These are phyloP conservation scores for Monosporascus cannonballus DNA, from an alignment of 2,329 filamentous ascomycete species.

Conservation along the genomic window DNA sequence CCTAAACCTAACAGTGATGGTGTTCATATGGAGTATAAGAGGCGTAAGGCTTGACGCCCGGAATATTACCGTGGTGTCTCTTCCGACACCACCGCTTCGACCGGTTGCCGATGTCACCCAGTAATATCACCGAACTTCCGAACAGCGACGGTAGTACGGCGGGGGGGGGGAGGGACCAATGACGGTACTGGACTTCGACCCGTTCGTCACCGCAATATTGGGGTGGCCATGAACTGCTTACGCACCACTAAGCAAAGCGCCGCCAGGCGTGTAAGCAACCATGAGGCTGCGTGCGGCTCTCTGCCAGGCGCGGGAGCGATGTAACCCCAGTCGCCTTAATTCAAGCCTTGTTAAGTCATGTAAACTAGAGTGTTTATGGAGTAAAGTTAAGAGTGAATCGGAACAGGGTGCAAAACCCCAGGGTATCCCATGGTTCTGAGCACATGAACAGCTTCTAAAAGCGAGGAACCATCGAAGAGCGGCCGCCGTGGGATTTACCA, in stretches of 20 bases:
- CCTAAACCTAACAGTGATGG: not conserved
- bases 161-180: not conserved
- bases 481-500: too few relatives aligned
- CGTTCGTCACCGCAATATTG: not conserved
- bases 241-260: not conserved
- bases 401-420: too few relatives aligned
- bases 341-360: too few relatives aligned
- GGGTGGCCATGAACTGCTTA: not conserved
- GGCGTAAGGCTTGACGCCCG: not conserved
- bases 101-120: not conserved
- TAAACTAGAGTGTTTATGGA: too few relatives aligned
- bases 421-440: too few relatives aligned
- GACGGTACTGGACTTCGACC: not conserved
- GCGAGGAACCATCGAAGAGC: too few relatives aligned
- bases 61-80: not conserved
- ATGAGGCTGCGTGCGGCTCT: not conserved
- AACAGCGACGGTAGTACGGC: not conserved
- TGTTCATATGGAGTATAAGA: not conserved
- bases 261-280: not conserved
- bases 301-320: not conserved
- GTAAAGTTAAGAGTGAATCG: too few relatives aligned
- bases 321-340: too few relatives aligned
- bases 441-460: too few relatives aligned
- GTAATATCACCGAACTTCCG: not conserved
- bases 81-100: too few relatives aligned